Evolutionary conservation across 1,284 basidiomycete species (phyloP), one percentile per base, ranked within the genome.

Genomic region (Dichomitus squalens): DNA sequence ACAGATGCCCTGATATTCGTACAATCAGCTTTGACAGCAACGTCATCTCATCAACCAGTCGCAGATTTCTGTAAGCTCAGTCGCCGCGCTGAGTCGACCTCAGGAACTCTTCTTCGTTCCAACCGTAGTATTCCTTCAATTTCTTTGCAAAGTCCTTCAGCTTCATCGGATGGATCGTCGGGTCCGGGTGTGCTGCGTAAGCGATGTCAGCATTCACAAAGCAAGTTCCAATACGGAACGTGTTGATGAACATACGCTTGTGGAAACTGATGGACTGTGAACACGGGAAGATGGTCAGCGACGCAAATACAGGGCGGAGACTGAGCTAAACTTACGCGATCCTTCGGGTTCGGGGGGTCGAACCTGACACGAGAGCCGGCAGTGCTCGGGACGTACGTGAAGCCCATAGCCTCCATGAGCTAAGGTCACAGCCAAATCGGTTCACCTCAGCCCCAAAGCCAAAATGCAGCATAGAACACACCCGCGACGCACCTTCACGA

Each of bases 301-400:
- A 11, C 25, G 14, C 2, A 11, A 23, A 35, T 4, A 18, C 31
- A 21, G 18, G 16, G 43, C 7, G 16, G 51, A 35, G 27, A 53
- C 43, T 38, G 18, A 40, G 58, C 27, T 9, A 41, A 57, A 69
- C 83, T 68, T 61, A 87, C 86, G 64, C 70, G 75, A 65, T 87
- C 86, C 44, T 72, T 74, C 57, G 73, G 72, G 64, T 85, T 75
- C 8, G 87, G 88, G 40, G 90, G 90, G 69, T 89, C 85, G 65
- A 92, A 92, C 25, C 89, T 81, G 27, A 92, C 90, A 70, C 88
- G 90, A 11, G 90, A 92, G 2, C 90, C 90, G 20, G 90, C 89
- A 12, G 88, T 90, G 57, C 83, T 84, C 18, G 85, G 86, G 67
- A 87, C 84, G 61, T 85, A 85, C 1, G 72, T 72, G 71, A 92